Conservation (phyloP, 805 yeast species). For the Metschnikowia koreensis region DNA sequence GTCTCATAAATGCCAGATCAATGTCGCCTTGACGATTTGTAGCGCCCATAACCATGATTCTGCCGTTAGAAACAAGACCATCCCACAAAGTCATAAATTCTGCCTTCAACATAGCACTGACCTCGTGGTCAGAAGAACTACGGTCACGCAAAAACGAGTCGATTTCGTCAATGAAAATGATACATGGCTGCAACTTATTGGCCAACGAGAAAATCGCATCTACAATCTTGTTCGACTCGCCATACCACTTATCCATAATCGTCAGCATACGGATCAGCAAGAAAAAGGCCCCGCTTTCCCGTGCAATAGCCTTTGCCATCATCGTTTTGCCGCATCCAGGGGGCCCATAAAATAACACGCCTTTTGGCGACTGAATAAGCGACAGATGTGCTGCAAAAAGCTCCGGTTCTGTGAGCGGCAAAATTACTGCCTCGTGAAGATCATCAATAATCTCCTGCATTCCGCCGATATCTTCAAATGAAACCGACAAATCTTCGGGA, state of each 20-base stretch:
- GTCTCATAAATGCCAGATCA: slow-evolving; percentile 86
- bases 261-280: slow-evolving; percentile 90
- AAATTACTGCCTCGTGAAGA: slow-evolving; percentile 80
- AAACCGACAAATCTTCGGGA: slow-evolving; percentile 76
- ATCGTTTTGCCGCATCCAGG: slow-evolving; percentile 98
- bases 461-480: slow-evolving; percentile 87
- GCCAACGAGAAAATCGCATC: slow-evolving; percentile 93
- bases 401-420: slow-evolving; percentile 76
- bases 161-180: slow-evolving; percentile 92
- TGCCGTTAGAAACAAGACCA: slow-evolving; percentile 74
- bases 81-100: slow-evolving; percentile 99
- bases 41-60: slow-evolving; percentile 88
- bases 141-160: slow-evolving; percentile 92
- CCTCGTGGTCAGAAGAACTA: slow-evolving; percentile 83
- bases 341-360: slow-evolving; percentile 89
- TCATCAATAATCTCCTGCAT: slow-evolving; percentile 79
- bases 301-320: slow-evolving; percentile 94
- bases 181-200: slow-evolving; percentile 86
- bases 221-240: slow-evolving; percentile 90
- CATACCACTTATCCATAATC: slow-evolving; percentile 96
- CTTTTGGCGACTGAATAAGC: slow-evolving; percentile 87
- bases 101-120: slow-evolving; percentile 91
- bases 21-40: slow-evolving; percentile 91
- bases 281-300: slow-evolving; percentile 88
- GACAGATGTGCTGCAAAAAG: slow-evolving; percentile 65